Evolutionary conservation across 148 eudicot species (phyloP).

Genomic region (Chenopodium berlandieri): DNA sequence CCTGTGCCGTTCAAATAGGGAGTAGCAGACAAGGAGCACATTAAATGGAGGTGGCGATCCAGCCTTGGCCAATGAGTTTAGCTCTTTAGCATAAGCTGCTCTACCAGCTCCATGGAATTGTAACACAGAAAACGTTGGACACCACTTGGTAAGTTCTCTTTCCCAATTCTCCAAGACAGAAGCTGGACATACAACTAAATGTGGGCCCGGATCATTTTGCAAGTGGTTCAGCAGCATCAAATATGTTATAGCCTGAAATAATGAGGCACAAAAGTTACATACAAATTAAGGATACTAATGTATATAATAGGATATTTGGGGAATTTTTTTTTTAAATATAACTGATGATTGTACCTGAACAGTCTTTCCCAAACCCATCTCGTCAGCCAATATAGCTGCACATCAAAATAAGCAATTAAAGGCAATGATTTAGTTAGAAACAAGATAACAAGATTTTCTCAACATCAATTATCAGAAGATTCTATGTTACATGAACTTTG

Average conservation of each 20-base stretch:
- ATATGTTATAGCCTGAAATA: constrained; percentile 85
- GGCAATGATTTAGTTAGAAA: not conserved
- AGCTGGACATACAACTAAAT: constrained; percentile 94
- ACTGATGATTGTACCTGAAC: constrained; percentile 57
- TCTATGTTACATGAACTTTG: not conserved
- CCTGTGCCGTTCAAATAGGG: constrained; percentile 98
- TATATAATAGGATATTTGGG: not conserved
- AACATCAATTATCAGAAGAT: not conserved
- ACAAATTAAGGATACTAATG: constrained; percentile 19
- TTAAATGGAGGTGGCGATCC: constrained; percentile 84
- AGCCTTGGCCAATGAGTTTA: constrained; percentile 64
- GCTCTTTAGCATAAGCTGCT: constrained; percentile 66
- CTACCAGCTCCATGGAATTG: constrained; percentile 90
- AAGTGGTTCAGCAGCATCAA: constrained; percentile 78
- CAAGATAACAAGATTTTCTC: not conserved
- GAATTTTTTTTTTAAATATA: not conserved
- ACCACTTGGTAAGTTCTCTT: constrained; percentile 93
- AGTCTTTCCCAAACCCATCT: constrained; percentile 99
- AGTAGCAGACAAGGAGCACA: constrained; percentile 92
- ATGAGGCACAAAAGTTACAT: not conserved
- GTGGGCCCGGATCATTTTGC: constrained; percentile 94
- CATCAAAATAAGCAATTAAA: not conserved
- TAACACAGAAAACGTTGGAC: constrained; percentile 79
- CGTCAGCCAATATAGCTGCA: constrained; percentile 98
- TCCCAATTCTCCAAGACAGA: constrained; percentile 99